phyloP scores from a whole-genome alignment of 257 asterid species.

The Solanum corneliomulleri region DNA sequence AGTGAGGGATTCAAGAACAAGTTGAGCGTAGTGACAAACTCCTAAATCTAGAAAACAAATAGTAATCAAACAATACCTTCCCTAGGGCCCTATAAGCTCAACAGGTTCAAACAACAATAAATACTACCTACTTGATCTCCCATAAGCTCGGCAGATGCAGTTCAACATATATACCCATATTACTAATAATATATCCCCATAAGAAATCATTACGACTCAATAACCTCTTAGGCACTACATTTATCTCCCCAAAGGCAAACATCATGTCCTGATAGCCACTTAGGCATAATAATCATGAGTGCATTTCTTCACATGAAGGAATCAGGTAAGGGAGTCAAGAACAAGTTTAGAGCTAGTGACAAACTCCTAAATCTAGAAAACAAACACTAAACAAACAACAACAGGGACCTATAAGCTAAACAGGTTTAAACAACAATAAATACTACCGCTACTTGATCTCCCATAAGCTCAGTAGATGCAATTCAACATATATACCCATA shows the following conservation, averaged over 20 bases:
- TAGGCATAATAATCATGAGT: not conserved
- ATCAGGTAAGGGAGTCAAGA: too few relatives aligned
- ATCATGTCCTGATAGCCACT: not conserved
- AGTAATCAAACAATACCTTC: too few relatives aligned
- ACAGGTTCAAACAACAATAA: not conserved
- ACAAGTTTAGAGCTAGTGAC: too few relatives aligned
- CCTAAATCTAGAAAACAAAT: not conserved
- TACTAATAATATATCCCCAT: not conserved
- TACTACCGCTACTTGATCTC: not conserved
- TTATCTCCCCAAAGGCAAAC: not conserved
- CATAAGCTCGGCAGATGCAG: not conserved
- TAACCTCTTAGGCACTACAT: not conserved
- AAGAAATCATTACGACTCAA: not conserved
- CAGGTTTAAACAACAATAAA: too few relatives aligned
- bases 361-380: too few relatives aligned
- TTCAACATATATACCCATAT: not conserved
- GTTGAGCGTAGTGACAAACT: not conserved
- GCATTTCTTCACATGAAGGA: not conserved
- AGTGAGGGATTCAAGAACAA: not conserved
- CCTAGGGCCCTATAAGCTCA: not conserved
- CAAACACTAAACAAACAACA: not conserved
- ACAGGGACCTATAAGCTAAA: not conserved
- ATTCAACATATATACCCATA: not conserved
- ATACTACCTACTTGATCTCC: not conserved
- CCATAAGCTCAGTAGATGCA: not conserved